These are phyloP conservation scores for Debaryomyces subglobosus DNA, from an alignment of 1,139 yeast genomes.

Conservation along the genomic window DNA sequence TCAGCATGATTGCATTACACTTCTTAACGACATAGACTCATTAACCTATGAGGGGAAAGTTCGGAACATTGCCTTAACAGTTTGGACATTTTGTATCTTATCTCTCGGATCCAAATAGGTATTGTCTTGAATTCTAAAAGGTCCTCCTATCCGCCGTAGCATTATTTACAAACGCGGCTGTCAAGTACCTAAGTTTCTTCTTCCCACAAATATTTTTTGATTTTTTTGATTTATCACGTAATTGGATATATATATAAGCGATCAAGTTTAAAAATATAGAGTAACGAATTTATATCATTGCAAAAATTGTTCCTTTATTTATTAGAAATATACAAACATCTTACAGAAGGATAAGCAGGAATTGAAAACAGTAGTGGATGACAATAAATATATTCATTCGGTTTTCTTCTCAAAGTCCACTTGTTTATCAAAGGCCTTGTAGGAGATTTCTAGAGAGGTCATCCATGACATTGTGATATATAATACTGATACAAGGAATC, in stretches of 20 bases:
- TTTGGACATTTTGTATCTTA: not conserved
- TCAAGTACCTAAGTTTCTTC: no score
- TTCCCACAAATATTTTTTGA: no score
- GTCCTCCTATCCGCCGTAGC: no score
- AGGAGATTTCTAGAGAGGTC: slow-evolving; percentile 62
- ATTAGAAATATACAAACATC: not conserved
- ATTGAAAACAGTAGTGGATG: not conserved
- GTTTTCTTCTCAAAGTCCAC: slow-evolving; percentile 64
- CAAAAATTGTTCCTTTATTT: not conserved
- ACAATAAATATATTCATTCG: slow-evolving; percentile 34
- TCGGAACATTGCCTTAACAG: not conserved
- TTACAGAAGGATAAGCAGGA: not conserved
- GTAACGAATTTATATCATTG: not conserved
- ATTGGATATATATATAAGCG: no score
- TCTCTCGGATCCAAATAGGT: not conserved
- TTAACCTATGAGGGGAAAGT: no score
- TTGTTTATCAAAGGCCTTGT: slow-evolving; percentile 72
- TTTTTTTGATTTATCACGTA: no score
- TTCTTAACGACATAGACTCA: no score
- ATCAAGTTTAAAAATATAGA: no score
- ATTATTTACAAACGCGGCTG: no score
- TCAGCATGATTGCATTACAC: no score
- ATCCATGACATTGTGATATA: slow-evolving; percentile 64
- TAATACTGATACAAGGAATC: slow-evolving; percentile 54
- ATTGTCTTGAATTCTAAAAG: no score